phyloP scores from a whole-genome alignment of 2,329 filamentous ascomycete genomes.

The Phialocephala sp. region DNA sequence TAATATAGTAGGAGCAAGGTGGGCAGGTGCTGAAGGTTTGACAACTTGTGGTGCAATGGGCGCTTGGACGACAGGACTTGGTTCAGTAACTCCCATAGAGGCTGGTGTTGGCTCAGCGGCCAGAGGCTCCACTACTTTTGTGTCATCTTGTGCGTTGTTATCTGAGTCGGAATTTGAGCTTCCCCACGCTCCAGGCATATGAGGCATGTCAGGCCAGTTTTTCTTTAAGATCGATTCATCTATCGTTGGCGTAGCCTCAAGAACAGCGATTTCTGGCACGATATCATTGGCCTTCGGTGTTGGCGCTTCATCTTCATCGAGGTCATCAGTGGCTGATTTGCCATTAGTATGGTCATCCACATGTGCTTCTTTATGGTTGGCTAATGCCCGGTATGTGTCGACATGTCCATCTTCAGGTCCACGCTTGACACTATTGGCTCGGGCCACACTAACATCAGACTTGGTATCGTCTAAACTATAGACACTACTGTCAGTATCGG shows the following conservation, averaged over 20 bases:
- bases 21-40: slow-evolving; percentile 41
- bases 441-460: slow-evolving; percentile 23
- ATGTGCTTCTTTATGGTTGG: slow-evolving; percentile 10
- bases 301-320: slow-evolving; percentile 5
- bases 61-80: slow-evolving; percentile 13
- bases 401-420: slow-evolving; percentile 26
- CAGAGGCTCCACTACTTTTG: slow-evolving; percentile 23
- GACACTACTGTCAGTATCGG: slow-evolving; percentile 57
- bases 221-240: slow-evolving; percentile 44
- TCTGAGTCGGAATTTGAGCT: slow-evolving; percentile 52
- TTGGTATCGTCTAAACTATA: slow-evolving; percentile 48
- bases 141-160: slow-evolving; percentile 25
- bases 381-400: slow-evolving; percentile 29
- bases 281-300: slow-evolving; percentile 21
- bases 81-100: slow-evolving; percentile 33
- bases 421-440: slow-evolving; percentile 30
- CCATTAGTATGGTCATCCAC: background rate
- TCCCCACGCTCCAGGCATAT: slow-evolving; percentile 62
- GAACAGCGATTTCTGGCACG: slow-evolving; percentile 52
- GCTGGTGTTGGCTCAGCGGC: slow-evolving; percentile 32
- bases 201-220: slow-evolving; percentile 41
- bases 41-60: slow-evolving; percentile 22
- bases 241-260: slow-evolving; percentile 52
- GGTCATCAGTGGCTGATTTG: slow-evolving; percentile 14
- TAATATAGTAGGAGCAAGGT: slow-evolving; percentile 42